phyloP scores from a whole-genome alignment of 2,329 filamentous ascomycete species.

The Colletotrichum magnum region DNA sequence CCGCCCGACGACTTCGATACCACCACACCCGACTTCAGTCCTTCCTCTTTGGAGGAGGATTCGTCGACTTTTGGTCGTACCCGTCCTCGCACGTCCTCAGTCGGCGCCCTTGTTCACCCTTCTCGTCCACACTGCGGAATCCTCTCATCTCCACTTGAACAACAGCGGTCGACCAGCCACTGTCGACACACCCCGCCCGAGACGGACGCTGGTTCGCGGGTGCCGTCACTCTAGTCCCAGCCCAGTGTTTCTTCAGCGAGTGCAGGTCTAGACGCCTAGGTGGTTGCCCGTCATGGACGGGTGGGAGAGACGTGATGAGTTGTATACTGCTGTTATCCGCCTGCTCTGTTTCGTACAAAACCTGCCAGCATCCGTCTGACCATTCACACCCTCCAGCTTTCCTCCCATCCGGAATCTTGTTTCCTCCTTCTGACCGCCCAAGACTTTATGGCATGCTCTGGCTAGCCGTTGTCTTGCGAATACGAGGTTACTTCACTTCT shows the following conservation, averaged over 20 bases:
- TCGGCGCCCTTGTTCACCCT: slow-evolving; percentile 1
- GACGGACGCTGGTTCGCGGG: slow-evolving; percentile 27
- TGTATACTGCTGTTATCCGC: slow-evolving; percentile 41
- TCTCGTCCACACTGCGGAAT: slow-evolving; percentile 7
- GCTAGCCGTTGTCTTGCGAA: slow-evolving; percentile 1
- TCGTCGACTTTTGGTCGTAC: slow-evolving; percentile 19
- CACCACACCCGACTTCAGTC: slow-evolving; percentile 24
- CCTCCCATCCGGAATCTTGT: slow-evolving; percentile 10
- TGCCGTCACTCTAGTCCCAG: slow-evolving; percentile 27
- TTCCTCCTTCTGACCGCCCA: slow-evolving; percentile 30
- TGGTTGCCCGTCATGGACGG: slow-evolving; percentile 9
- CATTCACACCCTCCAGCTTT: neutral
- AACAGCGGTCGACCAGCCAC: slow-evolving; percentile 29
- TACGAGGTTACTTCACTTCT: slow-evolving; percentile 15
- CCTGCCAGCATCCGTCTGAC: slow-evolving; percentile 26
- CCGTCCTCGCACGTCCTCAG: slow-evolving; percentile 33
- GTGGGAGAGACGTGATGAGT: slow-evolving; percentile 12
- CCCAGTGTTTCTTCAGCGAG: slow-evolving; percentile 15
- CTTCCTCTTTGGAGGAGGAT: slow-evolving; percentile 1
- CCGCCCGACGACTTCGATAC: slow-evolving; percentile 2
- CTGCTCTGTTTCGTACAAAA: slow-evolving; percentile 39
- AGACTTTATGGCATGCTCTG: slow-evolving; percentile 8
- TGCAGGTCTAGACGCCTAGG: slow-evolving; percentile 12
- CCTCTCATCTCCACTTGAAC: slow-evolving; percentile 37
- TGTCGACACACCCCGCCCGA: slow-evolving; percentile 32